Evolutionary conservation across 2,329 filamentous ascomycete species (phyloP).

Genomic region (Botrytis deweyae): DNA sequence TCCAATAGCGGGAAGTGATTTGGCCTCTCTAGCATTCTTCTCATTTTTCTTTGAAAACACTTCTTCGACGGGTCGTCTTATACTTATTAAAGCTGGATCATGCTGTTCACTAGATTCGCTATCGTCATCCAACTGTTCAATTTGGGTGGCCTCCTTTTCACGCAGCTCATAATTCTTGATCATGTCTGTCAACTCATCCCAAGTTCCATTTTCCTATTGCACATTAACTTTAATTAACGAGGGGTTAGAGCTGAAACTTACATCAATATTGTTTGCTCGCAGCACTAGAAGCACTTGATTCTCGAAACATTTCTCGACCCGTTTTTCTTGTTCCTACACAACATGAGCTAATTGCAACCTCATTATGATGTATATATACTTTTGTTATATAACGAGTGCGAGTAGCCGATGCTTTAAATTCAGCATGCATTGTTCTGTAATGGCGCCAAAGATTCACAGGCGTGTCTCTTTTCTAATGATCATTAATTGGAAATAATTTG

Average conservation of each 20-base stretch:
- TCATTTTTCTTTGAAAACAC: neutral
- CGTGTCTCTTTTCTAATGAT: neutral
- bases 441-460: fast-evolving
- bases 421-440: neutral
- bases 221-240: neutral
- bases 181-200: neutral
- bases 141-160: neutral
- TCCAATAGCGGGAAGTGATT: neutral
- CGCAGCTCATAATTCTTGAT: neutral
- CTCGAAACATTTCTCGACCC: neutral
- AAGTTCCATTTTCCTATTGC: neutral
- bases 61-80: neutral
- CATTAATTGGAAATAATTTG: neutral
- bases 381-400: neutral
- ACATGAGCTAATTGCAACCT: neutral
- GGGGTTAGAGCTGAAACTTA: neutral
- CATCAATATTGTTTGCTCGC: neutral
- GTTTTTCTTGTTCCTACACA: neutral
- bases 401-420: neutral
- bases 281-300: neutral
- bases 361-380: neutral
- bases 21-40: neutral
- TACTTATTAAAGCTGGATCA: neutral
- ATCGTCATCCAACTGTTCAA: neutral
- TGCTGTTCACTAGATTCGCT: neutral